These are phyloP conservation scores for Spirogloea muscicola DNA, from an alignment of 139 green algal species.

Conservation along the genomic window DNA sequence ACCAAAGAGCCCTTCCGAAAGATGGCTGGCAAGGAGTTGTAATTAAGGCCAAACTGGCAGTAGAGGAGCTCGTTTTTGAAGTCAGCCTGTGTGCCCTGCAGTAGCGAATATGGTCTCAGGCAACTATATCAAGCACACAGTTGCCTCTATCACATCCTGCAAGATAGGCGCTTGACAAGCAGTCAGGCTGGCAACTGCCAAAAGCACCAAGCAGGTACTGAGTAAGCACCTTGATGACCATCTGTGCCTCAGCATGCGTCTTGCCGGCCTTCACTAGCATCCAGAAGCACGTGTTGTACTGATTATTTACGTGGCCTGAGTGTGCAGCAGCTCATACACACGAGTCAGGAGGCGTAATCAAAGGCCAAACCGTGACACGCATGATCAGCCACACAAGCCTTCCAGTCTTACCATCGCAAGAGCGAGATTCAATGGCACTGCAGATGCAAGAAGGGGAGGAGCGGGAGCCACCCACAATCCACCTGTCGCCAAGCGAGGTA, in stretches of 20 bases:
- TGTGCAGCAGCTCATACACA: background rate
- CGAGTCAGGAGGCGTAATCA: background rate
- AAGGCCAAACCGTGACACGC: too few species aligned
- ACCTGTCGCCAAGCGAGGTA: conserved; percentile 90
- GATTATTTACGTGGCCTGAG: conserved; percentile 86
- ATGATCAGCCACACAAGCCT: too few species aligned
- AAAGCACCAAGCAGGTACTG: background rate
- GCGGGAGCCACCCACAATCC: conserved; percentile 57
- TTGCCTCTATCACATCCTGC: background rate
- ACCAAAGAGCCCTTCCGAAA: conserved; percentile 71
- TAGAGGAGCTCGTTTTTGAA: conserved; percentile 94
- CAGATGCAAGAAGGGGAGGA: background rate
- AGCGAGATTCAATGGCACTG: too few species aligned
- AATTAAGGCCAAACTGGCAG: conserved; percentile 82
- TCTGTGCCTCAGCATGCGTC: conserved; percentile 43
- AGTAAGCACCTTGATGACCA: conserved; percentile 32
- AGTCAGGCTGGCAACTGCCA: background rate
- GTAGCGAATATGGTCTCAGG: background rate
- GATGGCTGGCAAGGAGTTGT: conserved; percentile 74
- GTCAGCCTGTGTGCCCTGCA: conserved; percentile 69
- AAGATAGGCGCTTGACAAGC: background rate
- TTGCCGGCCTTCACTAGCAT: conserved; percentile 69
- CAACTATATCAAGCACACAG: background rate
- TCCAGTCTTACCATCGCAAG: too few species aligned
- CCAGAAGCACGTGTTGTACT: conserved; percentile 98